These are phyloP conservation scores for Schwanniomyces occidentalis DNA, from an alignment of 805 yeast genomes.

Conservation along the genomic window DNA sequence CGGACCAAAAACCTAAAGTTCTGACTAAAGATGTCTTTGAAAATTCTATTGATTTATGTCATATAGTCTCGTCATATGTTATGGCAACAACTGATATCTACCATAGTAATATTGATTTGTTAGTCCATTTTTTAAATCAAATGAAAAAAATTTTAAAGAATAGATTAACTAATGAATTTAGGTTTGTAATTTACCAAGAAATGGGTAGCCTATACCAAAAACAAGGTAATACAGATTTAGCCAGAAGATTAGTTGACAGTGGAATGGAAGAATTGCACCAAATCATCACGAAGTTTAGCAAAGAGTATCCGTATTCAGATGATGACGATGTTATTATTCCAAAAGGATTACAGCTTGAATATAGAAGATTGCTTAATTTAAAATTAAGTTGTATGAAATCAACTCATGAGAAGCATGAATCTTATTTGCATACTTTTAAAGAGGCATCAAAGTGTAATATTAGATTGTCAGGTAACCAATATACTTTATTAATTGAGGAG, in stretches of 20 bases:
- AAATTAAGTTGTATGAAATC: constrained; percentile 14
- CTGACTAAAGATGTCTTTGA: constrained; percentile 13
- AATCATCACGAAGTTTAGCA: constrained; percentile 13
- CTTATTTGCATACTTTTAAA: constrained; percentile 11
- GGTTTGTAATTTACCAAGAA: constrained; percentile 24
- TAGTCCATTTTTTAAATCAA: constrained; percentile 30
- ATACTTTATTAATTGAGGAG: constrained; percentile 13
- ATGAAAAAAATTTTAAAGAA: constrained; percentile 21
- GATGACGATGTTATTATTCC: constrained; percentile 15
- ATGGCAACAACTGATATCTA: constrained; percentile 13
- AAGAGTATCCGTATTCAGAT: constrained; percentile 18
- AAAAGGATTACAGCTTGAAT: constrained; percentile 16
- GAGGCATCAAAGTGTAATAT: constrained; percentile 9
- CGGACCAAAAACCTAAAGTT: constrained; percentile 7
- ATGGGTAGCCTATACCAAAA: constrained; percentile 29
- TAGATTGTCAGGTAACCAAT: constrained; percentile 20
- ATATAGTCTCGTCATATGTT: constrained; percentile 26
- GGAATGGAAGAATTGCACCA: constrained; percentile 26
- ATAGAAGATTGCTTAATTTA: constrained; percentile 16
- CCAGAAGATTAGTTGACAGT: constrained; percentile 21
- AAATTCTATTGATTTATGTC: constrained; percentile 22
- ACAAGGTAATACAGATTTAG: constrained; percentile 21
- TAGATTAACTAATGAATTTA: constrained; percentile 20
- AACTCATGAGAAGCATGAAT: constrained; percentile 6
- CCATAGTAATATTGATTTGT: constrained; percentile 20